These are phyloP conservation scores for Leccinum discolor DNA, from an alignment of 1,284 basidiomycete genomes.

Conservation along the genomic window DNA sequence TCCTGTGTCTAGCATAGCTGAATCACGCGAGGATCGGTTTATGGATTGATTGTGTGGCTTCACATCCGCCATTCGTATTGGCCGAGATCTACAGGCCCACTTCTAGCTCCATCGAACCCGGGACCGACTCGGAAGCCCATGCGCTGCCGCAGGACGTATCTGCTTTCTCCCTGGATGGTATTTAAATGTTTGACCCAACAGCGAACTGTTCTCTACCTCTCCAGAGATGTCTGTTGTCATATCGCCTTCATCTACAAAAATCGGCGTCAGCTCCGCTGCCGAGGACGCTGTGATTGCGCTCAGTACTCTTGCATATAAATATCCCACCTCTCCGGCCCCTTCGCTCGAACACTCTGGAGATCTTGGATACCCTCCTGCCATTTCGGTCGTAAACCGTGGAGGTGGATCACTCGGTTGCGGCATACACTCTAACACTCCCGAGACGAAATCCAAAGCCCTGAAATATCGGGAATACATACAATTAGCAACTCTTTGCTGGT, in stretches of 20 bases:
- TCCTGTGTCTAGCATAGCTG: background rate
- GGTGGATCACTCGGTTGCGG: background rate
- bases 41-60: background rate
- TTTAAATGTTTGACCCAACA: slow-evolving; percentile 1
- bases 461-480: slow-evolving; percentile 23
- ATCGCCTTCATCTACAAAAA: slow-evolving; percentile 1
- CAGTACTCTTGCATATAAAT: background rate
- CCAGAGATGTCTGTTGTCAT: slow-evolving; percentile 4
- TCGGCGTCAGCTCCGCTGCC: background rate
- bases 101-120: background rate
- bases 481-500: slow-evolving; percentile 21
- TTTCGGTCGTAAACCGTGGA: background rate
- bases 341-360: slow-evolving; percentile 1
- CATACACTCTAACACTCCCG: background rate
- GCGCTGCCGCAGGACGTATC: background rate
- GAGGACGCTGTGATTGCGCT: slow-evolving; percentile 1
- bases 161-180: background rate
- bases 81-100: background rate
- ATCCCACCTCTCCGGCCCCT: slow-evolving; percentile 1
- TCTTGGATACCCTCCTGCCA: background rate
- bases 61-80: background rate
- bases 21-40: background rate
- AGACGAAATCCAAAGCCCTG: slow-evolving; percentile 3
- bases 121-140: background rate
- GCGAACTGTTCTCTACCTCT: background rate